phyloP scores from a whole-genome alignment of 2,329 filamentous ascomycete species.

The Aspergillus nomiae region DNA sequence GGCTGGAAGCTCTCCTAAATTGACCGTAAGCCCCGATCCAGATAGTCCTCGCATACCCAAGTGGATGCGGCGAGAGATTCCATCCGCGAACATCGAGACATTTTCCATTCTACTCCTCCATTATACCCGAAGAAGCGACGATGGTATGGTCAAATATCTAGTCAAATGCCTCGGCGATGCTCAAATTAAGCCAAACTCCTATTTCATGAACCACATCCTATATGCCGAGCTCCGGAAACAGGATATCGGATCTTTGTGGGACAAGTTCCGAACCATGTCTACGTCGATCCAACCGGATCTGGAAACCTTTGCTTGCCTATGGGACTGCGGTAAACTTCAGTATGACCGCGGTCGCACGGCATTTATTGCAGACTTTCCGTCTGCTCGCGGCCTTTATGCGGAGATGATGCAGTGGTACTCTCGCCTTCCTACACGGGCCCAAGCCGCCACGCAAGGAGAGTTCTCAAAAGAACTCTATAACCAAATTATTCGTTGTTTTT shows the following conservation, averaged over 20 bases:
- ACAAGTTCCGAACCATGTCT: slow-evolving; percentile 59
- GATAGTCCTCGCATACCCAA: slow-evolving; percentile 34
- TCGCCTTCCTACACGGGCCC: slow-evolving; percentile 31
- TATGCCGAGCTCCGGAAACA: slow-evolving; percentile 65
- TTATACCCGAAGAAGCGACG: slow-evolving; percentile 65
- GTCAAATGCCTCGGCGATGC: slow-evolving; percentile 64
- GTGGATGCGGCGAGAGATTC: slow-evolving; percentile 45
- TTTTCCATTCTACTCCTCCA: slow-evolving; percentile 74
- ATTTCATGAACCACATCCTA: slow-evolving; percentile 79
- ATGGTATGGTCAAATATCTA: slow-evolving; percentile 60
- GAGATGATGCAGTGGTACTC: slow-evolving; percentile 53
- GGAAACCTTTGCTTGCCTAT: slow-evolving; percentile 69
- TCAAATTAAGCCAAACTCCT: slow-evolving; percentile 68
- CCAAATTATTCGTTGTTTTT: slow-evolving; percentile 55
- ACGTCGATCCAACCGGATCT: slow-evolving; percentile 61
- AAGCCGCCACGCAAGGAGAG: slow-evolving; percentile 34
- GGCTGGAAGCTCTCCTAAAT: slow-evolving; percentile 23
- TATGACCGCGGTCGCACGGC: slow-evolving; percentile 51
- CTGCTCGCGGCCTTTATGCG: slow-evolving; percentile 48
- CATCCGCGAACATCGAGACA: slow-evolving; percentile 72
- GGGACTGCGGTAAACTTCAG: slow-evolving; percentile 55
- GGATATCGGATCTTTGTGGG: slow-evolving; percentile 56
- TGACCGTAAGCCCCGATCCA: slow-evolving; percentile 31
- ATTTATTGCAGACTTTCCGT: slow-evolving; percentile 50
- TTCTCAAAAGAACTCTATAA: slow-evolving; percentile 55